These are phyloP conservation scores for Globisporangium apiculatum DNA, from an alignment of 352 stramenopile genomes.

Conservation along the genomic window DNA sequence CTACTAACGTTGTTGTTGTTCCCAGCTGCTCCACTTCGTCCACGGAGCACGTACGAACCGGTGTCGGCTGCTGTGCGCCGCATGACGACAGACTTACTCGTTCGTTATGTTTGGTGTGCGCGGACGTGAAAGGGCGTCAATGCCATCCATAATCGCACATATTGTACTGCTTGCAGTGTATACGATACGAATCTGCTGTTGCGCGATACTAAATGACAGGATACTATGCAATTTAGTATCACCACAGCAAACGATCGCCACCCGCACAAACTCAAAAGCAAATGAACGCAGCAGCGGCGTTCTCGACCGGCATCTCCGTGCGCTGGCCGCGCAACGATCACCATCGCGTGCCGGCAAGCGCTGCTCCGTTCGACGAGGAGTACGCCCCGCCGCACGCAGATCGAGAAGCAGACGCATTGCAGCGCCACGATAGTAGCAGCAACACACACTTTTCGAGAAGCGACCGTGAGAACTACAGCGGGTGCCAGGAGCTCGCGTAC, in stretches of 20 bases:
- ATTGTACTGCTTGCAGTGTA: too few relatives aligned
- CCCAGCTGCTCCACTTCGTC: background rate
- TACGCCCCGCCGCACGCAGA: background rate
- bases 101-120: too few relatives aligned
- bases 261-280: too few relatives aligned
- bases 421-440: background rate
- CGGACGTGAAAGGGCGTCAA: too few relatives aligned
- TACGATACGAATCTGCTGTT: too few relatives aligned
- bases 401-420: background rate
- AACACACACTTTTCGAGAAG: background rate
- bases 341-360: background rate
- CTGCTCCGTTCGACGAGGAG: conserved; percentile 3
- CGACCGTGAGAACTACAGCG: conserved; percentile 33
- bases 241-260: too few relatives aligned
- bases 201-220: conserved; percentile 5
- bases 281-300: conserved; percentile 8
- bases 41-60: background rate
- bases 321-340: conserved; percentile 23
- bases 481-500: conserved; percentile 59
- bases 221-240: conserved; percentile 1
- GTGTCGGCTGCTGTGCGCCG: conserved; percentile 3
- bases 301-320: conserved; percentile 51
- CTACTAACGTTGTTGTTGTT: conserved; percentile 1
- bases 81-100: background rate
- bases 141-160: too few relatives aligned